phyloP scores from a whole-genome alignment of 495 filamentous ascomycete species.

The Bathelium albidoporum region DNA sequence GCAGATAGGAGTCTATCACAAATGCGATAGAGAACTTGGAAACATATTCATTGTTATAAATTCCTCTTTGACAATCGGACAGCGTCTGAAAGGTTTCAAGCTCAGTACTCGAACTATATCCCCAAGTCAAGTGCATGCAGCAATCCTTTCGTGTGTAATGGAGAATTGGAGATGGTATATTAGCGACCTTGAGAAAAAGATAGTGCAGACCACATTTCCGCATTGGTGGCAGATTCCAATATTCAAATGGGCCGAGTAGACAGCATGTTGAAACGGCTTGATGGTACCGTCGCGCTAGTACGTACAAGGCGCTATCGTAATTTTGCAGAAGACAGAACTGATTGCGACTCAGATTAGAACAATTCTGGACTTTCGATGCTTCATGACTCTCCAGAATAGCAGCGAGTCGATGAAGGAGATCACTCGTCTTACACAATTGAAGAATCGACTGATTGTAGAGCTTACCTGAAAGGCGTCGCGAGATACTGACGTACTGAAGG shows the following conservation, averaged over 20 bases:
- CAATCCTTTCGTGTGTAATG: background rate
- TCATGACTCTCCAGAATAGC: background rate
- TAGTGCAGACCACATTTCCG: background rate
- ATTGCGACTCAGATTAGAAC: background rate
- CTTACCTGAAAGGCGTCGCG: background rate
- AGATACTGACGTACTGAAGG: background rate
- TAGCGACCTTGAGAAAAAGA: background rate
- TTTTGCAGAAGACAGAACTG: background rate
- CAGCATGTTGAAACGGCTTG: background rate
- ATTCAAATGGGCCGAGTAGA: background rate
- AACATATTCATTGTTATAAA: background rate
- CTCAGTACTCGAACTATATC: background rate
- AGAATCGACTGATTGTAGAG: background rate
- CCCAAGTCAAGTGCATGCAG: background rate
- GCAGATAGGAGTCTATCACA: background rate
- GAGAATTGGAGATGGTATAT: constrained; percentile 4
- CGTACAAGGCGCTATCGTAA: background rate
- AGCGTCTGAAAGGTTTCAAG: background rate
- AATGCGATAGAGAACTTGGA: background rate
- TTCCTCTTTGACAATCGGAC: background rate
- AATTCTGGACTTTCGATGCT: background rate
- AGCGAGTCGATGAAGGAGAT: background rate
- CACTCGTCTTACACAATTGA: background rate
- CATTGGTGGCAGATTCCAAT: background rate
- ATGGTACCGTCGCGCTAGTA: background rate